Evolutionary conservation across 1,139 yeast genomes (phyloP).

Genomic region (Arxiozyma telluris): DNA sequence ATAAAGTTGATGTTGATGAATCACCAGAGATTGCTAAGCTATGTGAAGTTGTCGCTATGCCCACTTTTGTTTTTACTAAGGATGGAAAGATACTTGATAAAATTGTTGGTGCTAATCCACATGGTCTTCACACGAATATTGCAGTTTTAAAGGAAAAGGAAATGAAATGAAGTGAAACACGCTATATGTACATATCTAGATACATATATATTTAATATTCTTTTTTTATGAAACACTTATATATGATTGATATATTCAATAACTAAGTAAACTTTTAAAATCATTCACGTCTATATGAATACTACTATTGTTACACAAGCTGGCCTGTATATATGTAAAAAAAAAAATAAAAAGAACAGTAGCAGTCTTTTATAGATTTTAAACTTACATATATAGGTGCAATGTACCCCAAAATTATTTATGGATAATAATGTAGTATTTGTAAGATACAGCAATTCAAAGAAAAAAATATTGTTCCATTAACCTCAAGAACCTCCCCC

Average conservation of each 20-base stretch:
- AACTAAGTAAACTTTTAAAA: too few relatives aligned
- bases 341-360: too few relatives aligned
- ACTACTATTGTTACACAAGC: too few relatives aligned
- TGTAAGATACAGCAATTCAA: background rate
- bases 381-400: too few relatives aligned
- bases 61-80: constrained; percentile 71
- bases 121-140: constrained; percentile 35
- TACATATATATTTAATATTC: background rate
- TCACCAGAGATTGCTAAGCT: constrained; percentile 57
- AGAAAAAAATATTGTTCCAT: background rate
- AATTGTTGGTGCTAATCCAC: constrained; percentile 73
- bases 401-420: too few relatives aligned
- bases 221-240: too few relatives aligned
- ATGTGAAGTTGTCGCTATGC: constrained; percentile 75
- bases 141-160: constrained; percentile 3
- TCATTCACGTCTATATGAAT: too few relatives aligned
- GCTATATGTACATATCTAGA: background rate
- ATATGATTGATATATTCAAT: background rate
- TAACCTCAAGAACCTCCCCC: background rate
- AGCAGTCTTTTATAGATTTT: too few relatives aligned
- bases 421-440: too few relatives aligned
- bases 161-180: background rate
- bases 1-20: constrained; percentile 76
- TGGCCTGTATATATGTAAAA: too few relatives aligned
- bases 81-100: constrained; percentile 54